These are phyloP conservation scores for Glycyrrhiza uralensis DNA, from an alignment of 306 rosid genomes.

Conservation along the genomic window DNA sequence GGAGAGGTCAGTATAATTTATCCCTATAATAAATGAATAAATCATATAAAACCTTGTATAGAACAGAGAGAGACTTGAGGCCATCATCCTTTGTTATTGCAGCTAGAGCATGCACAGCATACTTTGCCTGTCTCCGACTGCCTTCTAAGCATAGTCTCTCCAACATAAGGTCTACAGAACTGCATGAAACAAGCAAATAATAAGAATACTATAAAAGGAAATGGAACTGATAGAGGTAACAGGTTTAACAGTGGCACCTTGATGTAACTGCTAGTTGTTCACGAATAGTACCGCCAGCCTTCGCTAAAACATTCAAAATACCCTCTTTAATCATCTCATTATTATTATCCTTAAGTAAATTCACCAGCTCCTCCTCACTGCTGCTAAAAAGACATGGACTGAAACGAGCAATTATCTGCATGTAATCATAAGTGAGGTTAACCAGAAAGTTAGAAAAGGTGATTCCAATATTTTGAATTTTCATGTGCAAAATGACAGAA, in stretches of 20 bases:
- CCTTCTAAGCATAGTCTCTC: slow-evolving; percentile 96
- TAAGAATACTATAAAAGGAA: slow-evolving; percentile 28
- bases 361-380: slow-evolving; percentile 71
- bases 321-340: slow-evolving; percentile 85
- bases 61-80: slow-evolving; percentile 95
- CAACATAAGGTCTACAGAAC: slow-evolving; percentile 94
- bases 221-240: neutral
- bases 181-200: slow-evolving; percentile 41
- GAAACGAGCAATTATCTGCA: slow-evolving; percentile 85
- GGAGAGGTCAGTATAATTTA: neutral
- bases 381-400: slow-evolving; percentile 77
- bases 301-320: slow-evolving; percentile 74
- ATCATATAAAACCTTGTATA: slow-evolving; percentile 72
- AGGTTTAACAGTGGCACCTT: slow-evolving; percentile 53
- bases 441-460: slow-evolving; percentile 19
- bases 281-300: slow-evolving; percentile 95
- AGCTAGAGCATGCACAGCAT: slow-evolving; percentile 96
- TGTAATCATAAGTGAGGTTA: slow-evolving; percentile 7
- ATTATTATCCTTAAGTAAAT: slow-evolving; percentile 80
- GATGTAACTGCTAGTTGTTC: slow-evolving; percentile 81
- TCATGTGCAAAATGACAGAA: slow-evolving; percentile 25
- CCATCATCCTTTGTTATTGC: slow-evolving; percentile 99
- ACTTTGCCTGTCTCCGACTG: slow-evolving; percentile 92
- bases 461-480: neutral
- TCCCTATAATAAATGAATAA: slow-evolving; percentile 26